phyloP scores from a whole-genome alignment of 345 rosid species.

The Eutrema heterophyllum region DNA sequence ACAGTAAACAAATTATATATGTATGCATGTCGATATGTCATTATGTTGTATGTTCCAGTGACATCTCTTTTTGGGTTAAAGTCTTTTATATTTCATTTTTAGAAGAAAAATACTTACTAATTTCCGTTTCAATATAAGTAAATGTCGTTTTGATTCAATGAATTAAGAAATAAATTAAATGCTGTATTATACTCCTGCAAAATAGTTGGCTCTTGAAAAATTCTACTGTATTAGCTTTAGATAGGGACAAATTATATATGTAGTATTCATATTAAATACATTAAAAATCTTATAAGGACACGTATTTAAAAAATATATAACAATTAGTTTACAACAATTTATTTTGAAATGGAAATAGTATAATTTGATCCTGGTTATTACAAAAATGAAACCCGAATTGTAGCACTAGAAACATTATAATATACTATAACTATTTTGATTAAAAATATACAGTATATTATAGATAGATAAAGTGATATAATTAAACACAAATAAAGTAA shows the following conservation, averaged over 20 bases:
- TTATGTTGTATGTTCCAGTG: background rate
- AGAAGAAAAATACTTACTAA: background rate
- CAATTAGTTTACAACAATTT: too few species aligned
- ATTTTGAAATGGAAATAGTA: background rate
- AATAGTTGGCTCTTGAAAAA: background rate
- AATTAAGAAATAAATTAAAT: too few species aligned
- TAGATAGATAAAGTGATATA: background rate
- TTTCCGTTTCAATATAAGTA: too few species aligned
- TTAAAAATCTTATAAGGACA: too few species aligned
- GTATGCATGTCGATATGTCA: background rate
- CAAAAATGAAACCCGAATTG: background rate
- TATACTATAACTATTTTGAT: background rate
- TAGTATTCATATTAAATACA: too few species aligned
- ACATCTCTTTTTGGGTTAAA: background rate
- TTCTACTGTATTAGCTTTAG: too few species aligned
- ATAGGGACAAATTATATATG: too few species aligned
- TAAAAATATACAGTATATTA: too few species aligned
- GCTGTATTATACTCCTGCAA: background rate
- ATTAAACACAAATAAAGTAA: constrained; percentile 2
- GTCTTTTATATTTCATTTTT: background rate
- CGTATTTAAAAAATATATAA: too few species aligned
- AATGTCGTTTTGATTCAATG: too few species aligned
- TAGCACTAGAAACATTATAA: background rate
- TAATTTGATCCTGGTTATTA: background rate
- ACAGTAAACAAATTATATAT: background rate